These are phyloP conservation scores for Vaccinium macrocarpon DNA, from an alignment of 148 eudicot species.

Conservation along the genomic window DNA sequence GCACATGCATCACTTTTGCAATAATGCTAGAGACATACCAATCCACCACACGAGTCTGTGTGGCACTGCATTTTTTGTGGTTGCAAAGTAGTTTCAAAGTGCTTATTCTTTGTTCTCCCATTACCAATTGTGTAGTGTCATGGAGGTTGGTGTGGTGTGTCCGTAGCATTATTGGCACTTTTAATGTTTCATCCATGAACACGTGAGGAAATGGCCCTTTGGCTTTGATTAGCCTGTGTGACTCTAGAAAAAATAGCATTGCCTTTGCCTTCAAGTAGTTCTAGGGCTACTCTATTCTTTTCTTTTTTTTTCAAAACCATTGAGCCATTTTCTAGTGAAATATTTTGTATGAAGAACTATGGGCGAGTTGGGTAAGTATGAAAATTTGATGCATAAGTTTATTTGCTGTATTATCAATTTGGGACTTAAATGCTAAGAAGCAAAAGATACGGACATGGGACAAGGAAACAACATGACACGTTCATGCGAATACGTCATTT, in stretches of 20 bases:
- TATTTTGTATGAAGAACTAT: neutral
- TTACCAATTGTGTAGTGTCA: too few relatives aligned
- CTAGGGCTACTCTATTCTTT: neutral
- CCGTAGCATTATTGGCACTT: neutral
- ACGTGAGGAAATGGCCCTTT: neutral
- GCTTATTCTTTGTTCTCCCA: too few relatives aligned
- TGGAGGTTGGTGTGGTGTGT: too few relatives aligned
- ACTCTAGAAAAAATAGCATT: neutral
- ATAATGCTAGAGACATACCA: too few relatives aligned
- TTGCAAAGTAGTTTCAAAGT: too few relatives aligned
- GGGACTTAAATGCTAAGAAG: conserved; percentile 14
- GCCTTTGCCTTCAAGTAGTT: neutral
- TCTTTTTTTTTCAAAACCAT: neutral
- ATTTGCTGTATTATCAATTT: neutral
- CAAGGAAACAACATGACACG: neutral
- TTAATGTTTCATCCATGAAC: neutral
- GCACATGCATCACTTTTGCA: neutral
- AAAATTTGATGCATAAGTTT: neutral
- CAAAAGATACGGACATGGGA: neutral
- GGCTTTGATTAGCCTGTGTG: neutral
- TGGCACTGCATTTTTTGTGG: too few relatives aligned
- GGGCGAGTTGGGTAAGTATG: neutral
- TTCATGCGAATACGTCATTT: too few relatives aligned
- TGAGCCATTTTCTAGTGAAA: neutral
- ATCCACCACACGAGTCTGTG: too few relatives aligned